These are phyloP conservation scores for Microsporum ferrugineum DNA, from an alignment of 2,329 filamentous ascomycete species.

Conservation along the genomic window DNA sequence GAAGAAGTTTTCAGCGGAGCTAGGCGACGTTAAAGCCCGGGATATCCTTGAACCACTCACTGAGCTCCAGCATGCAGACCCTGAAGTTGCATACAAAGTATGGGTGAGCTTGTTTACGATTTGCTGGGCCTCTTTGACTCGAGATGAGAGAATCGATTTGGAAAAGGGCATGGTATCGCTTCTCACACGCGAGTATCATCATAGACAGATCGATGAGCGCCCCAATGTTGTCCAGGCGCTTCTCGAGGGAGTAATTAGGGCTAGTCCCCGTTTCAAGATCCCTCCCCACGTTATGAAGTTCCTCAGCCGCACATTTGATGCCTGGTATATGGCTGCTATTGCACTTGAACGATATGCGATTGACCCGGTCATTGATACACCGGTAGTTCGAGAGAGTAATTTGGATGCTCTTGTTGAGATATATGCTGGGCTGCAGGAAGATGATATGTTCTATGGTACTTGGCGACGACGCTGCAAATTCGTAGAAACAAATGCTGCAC, in stretches of 20 bases:
- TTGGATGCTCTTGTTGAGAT: slow-evolving; percentile 90
- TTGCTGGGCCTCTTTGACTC: slow-evolving; percentile 78
- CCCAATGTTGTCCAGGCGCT: slow-evolving; percentile 93
- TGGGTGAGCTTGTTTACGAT: slow-evolving; percentile 89
- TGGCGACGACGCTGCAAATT: slow-evolving; percentile 94
- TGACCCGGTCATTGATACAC: slow-evolving; percentile 70
- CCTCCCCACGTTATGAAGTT: slow-evolving; percentile 96
- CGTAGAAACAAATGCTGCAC: slow-evolving; percentile 89
- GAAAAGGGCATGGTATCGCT: slow-evolving; percentile 84
- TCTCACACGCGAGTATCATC: slow-evolving; percentile 90
- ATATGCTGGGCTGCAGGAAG: slow-evolving; percentile 81
- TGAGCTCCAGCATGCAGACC: slow-evolving; percentile 84
- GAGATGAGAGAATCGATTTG: slow-evolving; percentile 79
- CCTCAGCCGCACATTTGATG: slow-evolving; percentile 83
- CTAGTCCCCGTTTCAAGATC: slow-evolving; percentile 78
- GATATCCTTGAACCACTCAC: slow-evolving; percentile 82
- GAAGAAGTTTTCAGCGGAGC: slow-evolving; percentile 68
- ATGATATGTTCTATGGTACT: slow-evolving; percentile 93
- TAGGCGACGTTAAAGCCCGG: slow-evolving; percentile 74
- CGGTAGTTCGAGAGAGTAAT: slow-evolving; percentile 80
- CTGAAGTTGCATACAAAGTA: slow-evolving; percentile 69
- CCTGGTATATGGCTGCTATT: slow-evolving; percentile 88
- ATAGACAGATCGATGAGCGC: slow-evolving; percentile 82
- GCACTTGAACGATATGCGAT: slow-evolving; percentile 85
- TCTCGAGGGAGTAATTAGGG: slow-evolving; percentile 72